Conservation (phyloP, 352 stramenopile species). For the Pythium aphanidermatum region DNA sequence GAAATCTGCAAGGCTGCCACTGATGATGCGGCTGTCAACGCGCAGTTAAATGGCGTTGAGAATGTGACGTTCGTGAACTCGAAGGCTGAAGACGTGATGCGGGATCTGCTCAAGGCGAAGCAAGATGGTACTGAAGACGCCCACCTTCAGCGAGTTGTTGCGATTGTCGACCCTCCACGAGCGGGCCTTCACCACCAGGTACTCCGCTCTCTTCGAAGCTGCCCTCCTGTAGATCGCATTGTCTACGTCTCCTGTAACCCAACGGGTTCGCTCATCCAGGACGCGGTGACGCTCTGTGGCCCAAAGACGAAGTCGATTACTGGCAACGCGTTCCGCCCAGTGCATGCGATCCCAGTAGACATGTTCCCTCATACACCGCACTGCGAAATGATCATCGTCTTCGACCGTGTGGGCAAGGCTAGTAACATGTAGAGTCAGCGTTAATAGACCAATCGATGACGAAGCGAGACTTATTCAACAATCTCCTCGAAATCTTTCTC, state of each 20-base stretch:
- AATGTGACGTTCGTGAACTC: constrained; percentile 91
- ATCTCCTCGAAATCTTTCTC: constrained; percentile 69
- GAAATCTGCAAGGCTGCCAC: constrained; percentile 89
- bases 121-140: constrained; percentile 38
- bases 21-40: constrained; percentile 87
- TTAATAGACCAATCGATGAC: no score
- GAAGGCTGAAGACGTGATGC: constrained; percentile 90
- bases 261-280: constrained; percentile 90
- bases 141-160: constrained; percentile 81
- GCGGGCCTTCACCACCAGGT: constrained; percentile 93
- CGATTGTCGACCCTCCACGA: constrained; percentile 96
- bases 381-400: constrained; percentile 98
- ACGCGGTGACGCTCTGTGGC: constrained; percentile 87
- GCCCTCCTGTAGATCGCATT: constrained; percentile 78
- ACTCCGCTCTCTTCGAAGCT: constrained; percentile 80
- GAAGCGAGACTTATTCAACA: no score
- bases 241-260: constrained; percentile 99
- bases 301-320: constrained; percentile 91
- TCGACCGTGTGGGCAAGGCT: constrained; percentile 77
- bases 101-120: constrained; percentile 66
- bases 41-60: constrained; percentile 69
- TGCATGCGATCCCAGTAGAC: constrained; percentile 94
- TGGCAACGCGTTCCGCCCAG: constrained; percentile 89
- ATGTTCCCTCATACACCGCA: constrained; percentile 98
- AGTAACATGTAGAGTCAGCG: constrained; percentile 6